Conservation (phyloP, 2,329 filamentous ascomycete species). For the Botrytis pseudocinerea region DNA sequence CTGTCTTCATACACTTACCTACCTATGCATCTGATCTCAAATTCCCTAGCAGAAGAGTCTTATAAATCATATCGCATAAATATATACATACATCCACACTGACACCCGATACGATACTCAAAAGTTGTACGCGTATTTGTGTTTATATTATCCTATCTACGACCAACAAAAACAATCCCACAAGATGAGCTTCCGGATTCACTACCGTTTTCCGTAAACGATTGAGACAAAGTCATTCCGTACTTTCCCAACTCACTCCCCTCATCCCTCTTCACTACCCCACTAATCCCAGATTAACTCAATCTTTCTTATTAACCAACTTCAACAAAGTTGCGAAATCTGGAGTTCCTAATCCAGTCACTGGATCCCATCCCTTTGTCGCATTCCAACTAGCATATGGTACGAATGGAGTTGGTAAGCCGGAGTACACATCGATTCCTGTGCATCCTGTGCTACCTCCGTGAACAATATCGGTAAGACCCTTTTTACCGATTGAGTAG, state of each 20-base stretch:
- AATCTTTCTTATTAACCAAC: conserved; percentile 14
- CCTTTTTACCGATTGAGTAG: conserved; percentile 50
- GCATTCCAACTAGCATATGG: conserved; percentile 46
- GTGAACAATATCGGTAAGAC: conserved; percentile 49
- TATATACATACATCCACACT: background rate
- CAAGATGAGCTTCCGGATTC: background rate
- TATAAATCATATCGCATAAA: background rate
- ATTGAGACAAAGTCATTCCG: background rate
- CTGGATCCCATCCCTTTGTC: conserved; percentile 47
- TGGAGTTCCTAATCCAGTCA: conserved; percentile 51
- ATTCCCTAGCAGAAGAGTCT: background rate
- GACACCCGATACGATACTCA: background rate
- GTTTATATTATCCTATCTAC: background rate
- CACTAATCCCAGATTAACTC: background rate
- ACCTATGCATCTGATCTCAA: fast-evolving
- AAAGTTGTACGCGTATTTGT: background rate
- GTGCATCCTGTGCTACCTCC: conserved; percentile 44
- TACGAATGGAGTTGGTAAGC: conserved; percentile 32
- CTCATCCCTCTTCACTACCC: background rate
- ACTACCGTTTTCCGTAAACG: background rate
- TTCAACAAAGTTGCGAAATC: conserved; percentile 45
- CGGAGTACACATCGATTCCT: conserved; percentile 34
- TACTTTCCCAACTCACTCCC: background rate
- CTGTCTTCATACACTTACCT: background rate
- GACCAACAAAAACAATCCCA: background rate